Percentiles rank a stretch among this genome's conserved stretches.
phyloP scores from a whole-genome alignment of 192 early-diverging fungal species.

The Coemansia sp. region DNA sequence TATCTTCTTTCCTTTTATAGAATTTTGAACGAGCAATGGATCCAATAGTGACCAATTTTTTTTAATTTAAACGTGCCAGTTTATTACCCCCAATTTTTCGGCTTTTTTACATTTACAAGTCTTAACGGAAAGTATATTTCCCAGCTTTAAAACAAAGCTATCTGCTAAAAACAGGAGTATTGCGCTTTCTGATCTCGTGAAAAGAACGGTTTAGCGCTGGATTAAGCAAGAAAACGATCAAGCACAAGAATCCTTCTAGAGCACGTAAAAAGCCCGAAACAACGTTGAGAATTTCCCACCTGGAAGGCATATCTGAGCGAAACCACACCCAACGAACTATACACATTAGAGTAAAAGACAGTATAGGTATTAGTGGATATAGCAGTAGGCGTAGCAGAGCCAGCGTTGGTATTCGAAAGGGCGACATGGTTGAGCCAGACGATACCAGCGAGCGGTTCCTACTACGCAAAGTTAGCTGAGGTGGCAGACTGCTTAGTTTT shows the following conservation, averaged over 20 bases:
- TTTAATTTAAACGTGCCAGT: no score
- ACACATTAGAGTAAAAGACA: slow-evolving; percentile 50
- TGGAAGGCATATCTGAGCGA: slow-evolving; percentile 41
- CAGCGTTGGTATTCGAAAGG: slow-evolving; percentile 42
- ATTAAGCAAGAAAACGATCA: slow-evolving; percentile 50
- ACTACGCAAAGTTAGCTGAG: slow-evolving; percentile 14
- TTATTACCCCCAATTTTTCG: no score
- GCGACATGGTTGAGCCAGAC: slow-evolving; percentile 11
- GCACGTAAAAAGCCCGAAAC: slow-evolving; percentile 43
- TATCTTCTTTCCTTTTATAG: no score
- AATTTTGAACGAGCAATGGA: no score
- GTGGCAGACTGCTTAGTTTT: slow-evolving; percentile 16
- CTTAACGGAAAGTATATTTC: no score
- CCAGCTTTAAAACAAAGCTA: neutral
- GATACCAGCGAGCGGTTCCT: slow-evolving; percentile 21
- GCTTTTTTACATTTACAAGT: no score
- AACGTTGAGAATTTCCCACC: slow-evolving; percentile 41
- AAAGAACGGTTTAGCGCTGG: slow-evolving; percentile 49
- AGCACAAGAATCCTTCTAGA: slow-evolving; percentile 41
- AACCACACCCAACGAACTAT: slow-evolving; percentile 53
- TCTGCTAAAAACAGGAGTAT: slow-evolving; percentile 30
- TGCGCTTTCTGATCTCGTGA: slow-evolving; percentile 46
- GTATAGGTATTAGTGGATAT: slow-evolving; percentile 48
- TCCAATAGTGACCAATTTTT: no score
- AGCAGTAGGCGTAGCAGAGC: slow-evolving; percentile 39